Evolutionary conservation across 805 yeast species (phyloP), one percentile per base, ranked within the genome.

Genomic region (Saturnispora gosingensis): DNA sequence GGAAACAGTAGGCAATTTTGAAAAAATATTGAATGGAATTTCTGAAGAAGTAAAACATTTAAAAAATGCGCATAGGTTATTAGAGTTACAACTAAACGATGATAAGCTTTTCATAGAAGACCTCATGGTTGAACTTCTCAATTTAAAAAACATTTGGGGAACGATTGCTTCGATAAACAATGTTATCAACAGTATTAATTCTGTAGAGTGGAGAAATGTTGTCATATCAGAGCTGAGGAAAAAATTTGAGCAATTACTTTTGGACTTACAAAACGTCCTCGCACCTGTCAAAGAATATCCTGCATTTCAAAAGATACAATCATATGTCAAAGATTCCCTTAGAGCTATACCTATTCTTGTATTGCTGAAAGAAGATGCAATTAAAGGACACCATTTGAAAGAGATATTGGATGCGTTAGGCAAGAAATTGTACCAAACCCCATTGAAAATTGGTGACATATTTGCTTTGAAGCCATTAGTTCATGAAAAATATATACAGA

Each of bases 381-480:
- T 90, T 55, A 76, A 76, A 50, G 73, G 72, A 0, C 71, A 89
- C 22, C 97, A 90, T 60, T 81, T 96, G 89, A 67, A 67, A 16
- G 55, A 59, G 9, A 62, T 83, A 2, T 77, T 76, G 55, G 54
- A 62, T 11, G 63, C 60, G 11, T 53, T 73, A 5, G 20, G 18
- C 1, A 49, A 49, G 6, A 45, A 45, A 10, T 36, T 30, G 11
- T 48, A 52, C 15, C 60, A 66, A 8, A 51, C 44, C 4, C 53
- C 66, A 0, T 56, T 83, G 50, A 68, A 74, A 0, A 64, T 88
- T 2, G 81, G 81, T 0, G 77, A 83, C 55, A 76, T 90, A 2
- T 75, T 91, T 78, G 73, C 72, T 36, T 63, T 88, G 43, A 68
- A 81, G 40, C 62, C 85, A 15, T 25, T 54, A 0, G 53, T 67